Conservation (phyloP, 495 filamentous ascomycete genomes). For the Geopyxis carbonaria region DNA sequence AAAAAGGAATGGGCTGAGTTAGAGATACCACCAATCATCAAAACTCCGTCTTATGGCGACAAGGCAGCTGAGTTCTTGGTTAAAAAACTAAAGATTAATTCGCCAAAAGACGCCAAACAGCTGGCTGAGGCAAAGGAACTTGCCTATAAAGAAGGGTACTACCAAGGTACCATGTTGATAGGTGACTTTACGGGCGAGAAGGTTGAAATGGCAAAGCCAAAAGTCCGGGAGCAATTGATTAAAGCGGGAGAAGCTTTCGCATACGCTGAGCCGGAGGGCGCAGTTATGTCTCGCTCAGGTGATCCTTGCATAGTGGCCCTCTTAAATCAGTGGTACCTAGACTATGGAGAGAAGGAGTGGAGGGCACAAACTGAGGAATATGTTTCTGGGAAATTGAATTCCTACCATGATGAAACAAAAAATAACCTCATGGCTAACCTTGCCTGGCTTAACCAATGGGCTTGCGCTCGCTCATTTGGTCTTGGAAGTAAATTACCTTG, state of each 20-base stretch:
- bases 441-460: conserved; percentile 88
- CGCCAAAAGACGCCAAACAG: conserved; percentile 80
- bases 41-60: conserved; percentile 78
- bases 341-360: conserved; percentile 84
- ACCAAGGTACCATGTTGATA: conserved; percentile 78
- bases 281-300: conserved; percentile 67
- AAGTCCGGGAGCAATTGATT: conserved; percentile 64
- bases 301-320: conserved; percentile 87
- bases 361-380: conserved; percentile 52
- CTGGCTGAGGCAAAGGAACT: conserved; percentile 87
- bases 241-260: conserved; percentile 67
- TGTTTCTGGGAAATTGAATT: conserved; percentile 56
- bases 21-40: conserved; percentile 73
- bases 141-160: conserved; percentile 95
- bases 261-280: conserved; percentile 83
- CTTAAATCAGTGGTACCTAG: conserved; percentile 92
- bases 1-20: conserved; percentile 91
- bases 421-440: conserved; percentile 70
- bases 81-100: conserved; percentile 88
- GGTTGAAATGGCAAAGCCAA: conserved; percentile 70
- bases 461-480: conserved; percentile 80
- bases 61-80: conserved; percentile 67
- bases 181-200: conserved; percentile 79
- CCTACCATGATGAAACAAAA: conserved; percentile 61
- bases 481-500: conserved; percentile 91